Conservation (phyloP, 495 filamentous ascomycete species). For the Daldinia caldariorum region DNA sequence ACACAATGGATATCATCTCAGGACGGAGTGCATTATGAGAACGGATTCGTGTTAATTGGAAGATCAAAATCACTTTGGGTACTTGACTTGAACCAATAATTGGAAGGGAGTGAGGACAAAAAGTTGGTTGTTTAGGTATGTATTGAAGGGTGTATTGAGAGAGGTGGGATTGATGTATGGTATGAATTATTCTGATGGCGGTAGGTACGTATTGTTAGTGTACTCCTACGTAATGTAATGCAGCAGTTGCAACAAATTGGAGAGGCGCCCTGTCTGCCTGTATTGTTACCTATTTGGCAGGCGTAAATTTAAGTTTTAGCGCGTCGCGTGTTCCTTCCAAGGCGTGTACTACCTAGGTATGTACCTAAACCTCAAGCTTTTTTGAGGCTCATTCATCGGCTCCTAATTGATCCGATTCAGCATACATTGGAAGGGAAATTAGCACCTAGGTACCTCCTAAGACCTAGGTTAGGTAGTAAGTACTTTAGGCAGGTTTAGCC, state of each 20-base stretch:
- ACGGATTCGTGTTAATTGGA: slow-evolving; percentile 1
- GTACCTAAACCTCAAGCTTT: neutral
- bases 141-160: neutral
- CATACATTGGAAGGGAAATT: too few relatives aligned
- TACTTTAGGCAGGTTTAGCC: too few relatives aligned
- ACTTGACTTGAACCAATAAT: slow-evolving; percentile 9
- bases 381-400: slow-evolving; percentile 23
- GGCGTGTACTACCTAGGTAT: too few relatives aligned
- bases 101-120: neutral
- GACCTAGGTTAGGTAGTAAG: too few relatives aligned
- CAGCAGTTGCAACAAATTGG: neutral
- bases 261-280: neutral
- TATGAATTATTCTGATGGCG: neutral
- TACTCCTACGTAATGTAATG: too few relatives aligned
- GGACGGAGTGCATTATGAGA: slow-evolving; percentile 2
- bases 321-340: neutral
- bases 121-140: neutral
- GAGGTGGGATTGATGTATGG: neutral
- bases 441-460: too few relatives aligned
- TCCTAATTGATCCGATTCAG: slow-evolving; percentile 23
- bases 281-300: neutral
- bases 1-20: slow-evolving; percentile 18
- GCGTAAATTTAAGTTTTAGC: slow-evolving; percentile 11
- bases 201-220: slow-evolving; percentile 8
- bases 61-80: neutral